Evolutionary conservation across 179 eudicot species (phyloP), one percentile per base, ranked within the genome.

Genomic region (Silene vulgaris): DNA sequence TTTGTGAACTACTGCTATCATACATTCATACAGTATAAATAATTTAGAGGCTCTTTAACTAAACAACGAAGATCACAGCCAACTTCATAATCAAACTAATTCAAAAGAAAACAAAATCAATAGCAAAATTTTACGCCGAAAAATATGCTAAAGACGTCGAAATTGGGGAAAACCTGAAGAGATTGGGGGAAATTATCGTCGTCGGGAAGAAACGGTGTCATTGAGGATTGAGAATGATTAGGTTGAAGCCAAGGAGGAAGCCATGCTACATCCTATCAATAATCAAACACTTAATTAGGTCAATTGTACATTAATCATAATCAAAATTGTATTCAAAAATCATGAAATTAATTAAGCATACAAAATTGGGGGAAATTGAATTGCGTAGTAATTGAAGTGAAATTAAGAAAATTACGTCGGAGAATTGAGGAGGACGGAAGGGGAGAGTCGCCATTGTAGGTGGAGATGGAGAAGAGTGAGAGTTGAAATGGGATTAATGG

Each of bases 191-290:
- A 72, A 7, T n/a, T 8, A 43, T 75, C 73, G 26, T 72, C 50
- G 32, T 21, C 57, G 6, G 8, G 77, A 23, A 14, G 52, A 69
- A 32, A 78, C 29, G 80, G 30, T 21, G 83, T 50, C 37, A 75
- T 57, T 5, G 81, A 54, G 8, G 73, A 32, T 2, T 74, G n/a
- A 14, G 79, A 71, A 52, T 81, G 80, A 75, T 52, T 76, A 2
- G 85, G 77, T 81, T 87, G 88, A 74, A 87, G 84, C 88, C 90
- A 88, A 12, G 75, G 71, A 54, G 91, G 91, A 82, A 87, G 82
- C 87, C 88, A 88, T 16, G 83, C 87, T 12, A 19, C 79, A 72
- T 88, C 87, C 91, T 88, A 71, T 29, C 17, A 26, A 65, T 26
- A 26, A 40, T 16, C 1, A 30, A 8, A 26, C 3, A 17, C 45